These are phyloP conservation scores for Lipomyces japonicus DNA, from an alignment of 805 yeast genomes.

Conservation along the genomic window DNA sequence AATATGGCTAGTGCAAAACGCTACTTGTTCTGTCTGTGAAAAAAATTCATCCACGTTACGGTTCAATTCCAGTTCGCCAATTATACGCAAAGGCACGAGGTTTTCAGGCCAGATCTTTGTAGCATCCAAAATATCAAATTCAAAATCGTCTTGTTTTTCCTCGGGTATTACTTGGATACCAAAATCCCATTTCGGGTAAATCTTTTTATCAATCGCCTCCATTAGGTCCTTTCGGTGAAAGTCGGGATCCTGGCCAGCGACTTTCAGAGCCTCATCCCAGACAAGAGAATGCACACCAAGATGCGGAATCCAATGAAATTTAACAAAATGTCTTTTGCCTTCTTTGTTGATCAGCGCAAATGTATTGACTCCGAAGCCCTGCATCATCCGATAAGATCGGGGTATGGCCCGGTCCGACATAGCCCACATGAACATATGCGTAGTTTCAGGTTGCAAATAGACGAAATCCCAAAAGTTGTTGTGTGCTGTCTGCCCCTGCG, in stretches of 20 bases:
- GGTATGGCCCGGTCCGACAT: slow-evolving; percentile 11
- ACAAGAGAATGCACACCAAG: slow-evolving; percentile 12
- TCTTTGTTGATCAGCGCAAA: slow-evolving; percentile 1
- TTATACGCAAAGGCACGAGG: slow-evolving; percentile 4
- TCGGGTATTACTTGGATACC: slow-evolving; percentile 7
- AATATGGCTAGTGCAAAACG: slow-evolving; percentile 10
- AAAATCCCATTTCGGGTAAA: slow-evolving; percentile 8
- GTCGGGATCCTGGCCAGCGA: slow-evolving; percentile 12
- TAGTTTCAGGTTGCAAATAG: slow-evolving; percentile 5
- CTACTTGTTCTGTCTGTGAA: slow-evolving; percentile 11
- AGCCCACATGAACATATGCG: slow-evolving; percentile 12
- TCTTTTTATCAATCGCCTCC: slow-evolving; percentile 5
- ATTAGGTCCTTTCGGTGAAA: slow-evolving; percentile 8
- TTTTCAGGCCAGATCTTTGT: slow-evolving; percentile 13
- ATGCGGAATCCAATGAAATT: slow-evolving; percentile 4
- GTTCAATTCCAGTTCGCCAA: slow-evolving; percentile 9
- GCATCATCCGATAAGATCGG: slow-evolving; percentile 11
- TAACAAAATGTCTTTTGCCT: slow-evolving; percentile 6
- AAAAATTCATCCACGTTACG: slow-evolving; percentile 9
- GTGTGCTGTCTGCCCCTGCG: slow-evolving; percentile 9
- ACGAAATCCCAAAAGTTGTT: slow-evolving; percentile 11
- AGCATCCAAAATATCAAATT: slow-evolving; percentile 7
- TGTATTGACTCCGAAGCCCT: slow-evolving; percentile 12
- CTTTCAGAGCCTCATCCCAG: slow-evolving; percentile 11
- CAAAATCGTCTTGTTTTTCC: slow-evolving; percentile 5